Evolutionary conservation across 1,139 yeast species (phyloP), one percentile per base, ranked within the genome.

Genomic region (Schwanniomyces etchellsii): DNA sequence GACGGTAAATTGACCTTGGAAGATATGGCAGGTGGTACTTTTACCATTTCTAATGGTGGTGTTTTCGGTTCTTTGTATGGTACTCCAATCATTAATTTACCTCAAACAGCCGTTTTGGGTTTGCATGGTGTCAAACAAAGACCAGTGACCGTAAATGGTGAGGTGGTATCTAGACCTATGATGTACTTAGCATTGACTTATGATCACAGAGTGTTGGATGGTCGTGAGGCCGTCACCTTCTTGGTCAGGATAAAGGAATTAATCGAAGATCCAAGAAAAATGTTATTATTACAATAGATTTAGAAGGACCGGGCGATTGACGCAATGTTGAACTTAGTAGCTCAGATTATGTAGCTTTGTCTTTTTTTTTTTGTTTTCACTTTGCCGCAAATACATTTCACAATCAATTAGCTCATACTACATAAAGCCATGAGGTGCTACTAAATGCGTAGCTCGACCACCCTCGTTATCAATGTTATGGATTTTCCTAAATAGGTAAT

Each of bases 21-120:
- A 71, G 99, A 91, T 63, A 91, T 93, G 98, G 78, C 96, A 39
- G 98, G 99, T 60, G 99, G 99, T 62, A 89, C 97, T 39, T 89
- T 91, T 72, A 91, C 99, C 54, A 91, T 91, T 53, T 91, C 98
- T 37, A 91, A 91, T 69, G 99, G 99, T 60, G 99, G 99, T 62
- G 96, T 91, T 38, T 91, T 91, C 52, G 99, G 99, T 42, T 91
- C 98, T 21, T 72, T 91, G 47, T 86, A 84, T 64, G 98, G 98
- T 60, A 91, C 99, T 34, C 99, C 99, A 55, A 91, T 91, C 64
- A 91, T 91, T 61, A 91, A 91, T 75, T 70, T 85, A 77, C 98
- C 98, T 34, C 99, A 91, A 71, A 85, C 96, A 36, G 97, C 97
- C 28, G 98, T 91, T 27, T 76, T 91, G 48, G 99, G 99, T 50